Conservation (phyloP, 2,329 filamentous ascomycete genomes). For the Sarocladium strictum region DNA sequence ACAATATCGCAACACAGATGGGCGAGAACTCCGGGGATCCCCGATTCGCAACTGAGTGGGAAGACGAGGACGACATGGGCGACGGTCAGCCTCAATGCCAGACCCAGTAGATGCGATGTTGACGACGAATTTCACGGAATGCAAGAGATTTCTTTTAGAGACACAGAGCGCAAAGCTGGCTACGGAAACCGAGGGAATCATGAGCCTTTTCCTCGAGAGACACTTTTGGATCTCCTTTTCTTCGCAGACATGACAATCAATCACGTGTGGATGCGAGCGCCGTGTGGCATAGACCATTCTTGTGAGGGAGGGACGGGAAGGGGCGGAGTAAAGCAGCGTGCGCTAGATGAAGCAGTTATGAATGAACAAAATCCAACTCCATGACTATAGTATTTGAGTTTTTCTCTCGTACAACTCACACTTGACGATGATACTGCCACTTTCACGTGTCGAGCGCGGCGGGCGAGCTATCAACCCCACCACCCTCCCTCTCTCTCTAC, state of each 20-base stretch:
- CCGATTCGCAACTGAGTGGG: slow-evolving; percentile 59
- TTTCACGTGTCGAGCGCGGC: not conserved
- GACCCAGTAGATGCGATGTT: slow-evolving; percentile 48
- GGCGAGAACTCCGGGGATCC: slow-evolving; percentile 66
- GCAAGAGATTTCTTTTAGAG: not conserved
- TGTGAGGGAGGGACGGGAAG: not conserved
- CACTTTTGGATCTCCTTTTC: not conserved
- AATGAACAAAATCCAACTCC: not conserved
- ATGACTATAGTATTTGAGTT: not conserved
- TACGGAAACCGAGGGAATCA: not conserved
- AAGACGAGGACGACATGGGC: slow-evolving; percentile 66
- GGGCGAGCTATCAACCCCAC: not conserved
- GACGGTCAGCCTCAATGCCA: slow-evolving; percentile 64
- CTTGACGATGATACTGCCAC: not conserved
- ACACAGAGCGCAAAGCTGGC: not conserved
- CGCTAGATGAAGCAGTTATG: not conserved
- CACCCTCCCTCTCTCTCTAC: not conserved
- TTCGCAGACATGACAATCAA: not conserved
- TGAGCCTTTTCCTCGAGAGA: not conserved
- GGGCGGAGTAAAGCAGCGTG: not conserved
- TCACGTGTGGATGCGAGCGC: no score
- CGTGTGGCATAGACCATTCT: not conserved
- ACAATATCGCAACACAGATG: slow-evolving; percentile 43
- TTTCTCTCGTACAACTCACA: not conserved
- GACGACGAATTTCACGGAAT: no score